phyloP scores from a whole-genome alignment of 345 rosid genomes.

The Syzygium aqueum region DNA sequence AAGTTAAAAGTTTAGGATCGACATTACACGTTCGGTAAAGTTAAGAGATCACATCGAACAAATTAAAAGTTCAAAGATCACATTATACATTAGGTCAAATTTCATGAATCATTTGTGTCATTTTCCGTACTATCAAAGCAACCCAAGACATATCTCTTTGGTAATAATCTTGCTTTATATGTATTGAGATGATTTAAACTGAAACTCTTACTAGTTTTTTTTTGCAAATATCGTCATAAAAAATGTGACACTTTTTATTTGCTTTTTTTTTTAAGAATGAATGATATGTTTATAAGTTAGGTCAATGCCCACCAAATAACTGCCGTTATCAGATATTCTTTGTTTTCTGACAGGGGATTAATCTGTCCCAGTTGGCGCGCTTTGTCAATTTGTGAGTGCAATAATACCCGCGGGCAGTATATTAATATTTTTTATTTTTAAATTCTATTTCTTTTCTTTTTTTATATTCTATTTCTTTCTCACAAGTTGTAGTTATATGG shows the following conservation, averaged over 20 bases:
- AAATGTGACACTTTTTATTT: background rate
- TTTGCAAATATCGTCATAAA: background rate
- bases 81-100: too few species aligned
- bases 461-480: background rate
- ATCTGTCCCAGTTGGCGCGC: background rate
- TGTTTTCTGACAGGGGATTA: background rate
- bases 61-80: too few species aligned
- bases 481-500: background rate
- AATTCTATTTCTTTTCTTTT: background rate
- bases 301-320: background rate
- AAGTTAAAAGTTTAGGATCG: too few species aligned
- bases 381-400: background rate
- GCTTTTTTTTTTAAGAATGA: background rate
- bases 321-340: background rate
- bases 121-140: background rate
- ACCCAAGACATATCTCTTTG: background rate
- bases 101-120: too few species aligned
- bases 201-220: background rate
- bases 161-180: background rate
- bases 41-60: too few species aligned
- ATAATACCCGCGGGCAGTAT: background rate
- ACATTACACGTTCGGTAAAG: too few species aligned
- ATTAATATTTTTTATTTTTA: background rate
- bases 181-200: background rate
- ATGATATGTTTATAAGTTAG: background rate